phyloP scores from a whole-genome alignment of 2,329 filamentous ascomycete species.

The Hypoxylon sp. region DNA sequence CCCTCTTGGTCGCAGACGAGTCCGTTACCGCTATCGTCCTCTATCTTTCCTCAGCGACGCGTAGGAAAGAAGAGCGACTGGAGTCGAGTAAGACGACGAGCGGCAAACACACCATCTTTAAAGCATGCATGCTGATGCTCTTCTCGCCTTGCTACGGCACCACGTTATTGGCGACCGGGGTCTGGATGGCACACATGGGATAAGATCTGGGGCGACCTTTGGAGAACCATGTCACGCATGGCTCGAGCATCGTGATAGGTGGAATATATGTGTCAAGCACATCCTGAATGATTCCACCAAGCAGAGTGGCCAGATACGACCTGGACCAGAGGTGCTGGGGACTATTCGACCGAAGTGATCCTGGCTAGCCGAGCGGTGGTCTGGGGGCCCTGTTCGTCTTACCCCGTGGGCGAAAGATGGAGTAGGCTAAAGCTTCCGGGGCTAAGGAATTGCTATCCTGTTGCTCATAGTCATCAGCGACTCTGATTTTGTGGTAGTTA shows the following conservation, averaged over 20 bases:
- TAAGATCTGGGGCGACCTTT: constrained; percentile 24
- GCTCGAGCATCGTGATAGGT: constrained; percentile 26
- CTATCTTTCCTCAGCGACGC: constrained; percentile 9
- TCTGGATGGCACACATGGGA: constrained; percentile 15
- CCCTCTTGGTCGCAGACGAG: constrained; percentile 6
- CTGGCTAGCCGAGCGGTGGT: constrained; percentile 1
- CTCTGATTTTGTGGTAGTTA: too few species aligned
- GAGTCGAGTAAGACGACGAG: constrained; percentile 16
- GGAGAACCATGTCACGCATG: constrained; percentile 2
- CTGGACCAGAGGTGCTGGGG: constrained; percentile 19
- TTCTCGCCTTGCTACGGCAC: constrained; percentile 29
- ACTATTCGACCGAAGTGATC: constrained; percentile 21
- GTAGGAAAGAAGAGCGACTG: constrained; percentile 16
- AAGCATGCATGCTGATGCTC: constrained; percentile 24
- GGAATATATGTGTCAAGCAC: constrained; percentile 23
- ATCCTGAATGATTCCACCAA: constrained; percentile 36
- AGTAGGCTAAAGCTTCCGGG: constrained; percentile 18
- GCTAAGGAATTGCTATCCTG: constrained; percentile 23
- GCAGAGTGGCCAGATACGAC: constrained; percentile 10
- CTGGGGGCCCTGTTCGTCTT: constrained; percentile 15
- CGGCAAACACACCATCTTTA: constrained; percentile 26
- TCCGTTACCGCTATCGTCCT: constrained; percentile 9
- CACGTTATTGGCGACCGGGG: constrained; percentile 20
- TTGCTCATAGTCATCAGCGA: too few species aligned
- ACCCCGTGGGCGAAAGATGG: constrained; percentile 34